Evolutionary conservation across 75 land plant species (phyloP).

Genomic region (Adiantum capillusveneris): DNA sequence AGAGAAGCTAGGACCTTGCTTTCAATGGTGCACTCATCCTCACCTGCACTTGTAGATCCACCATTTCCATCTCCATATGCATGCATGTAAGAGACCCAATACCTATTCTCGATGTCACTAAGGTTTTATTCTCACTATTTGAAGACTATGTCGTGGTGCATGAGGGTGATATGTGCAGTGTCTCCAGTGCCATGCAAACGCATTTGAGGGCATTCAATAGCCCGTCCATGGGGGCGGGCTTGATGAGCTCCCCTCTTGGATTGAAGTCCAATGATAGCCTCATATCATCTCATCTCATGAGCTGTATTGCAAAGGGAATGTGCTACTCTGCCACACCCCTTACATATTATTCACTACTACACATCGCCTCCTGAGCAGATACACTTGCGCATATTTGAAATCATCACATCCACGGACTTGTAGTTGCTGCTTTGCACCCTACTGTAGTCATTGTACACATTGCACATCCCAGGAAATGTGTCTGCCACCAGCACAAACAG

Average conservation of each 20-base stretch:
- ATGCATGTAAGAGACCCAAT: no score
- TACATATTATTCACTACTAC: constrained; percentile 14
- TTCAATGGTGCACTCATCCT: no score
- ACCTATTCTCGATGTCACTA: no score
- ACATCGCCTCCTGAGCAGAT: constrained; percentile 19
- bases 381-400: constrained; percentile 5
- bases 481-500: constrained; percentile 15
- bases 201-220: constrained; percentile 17
- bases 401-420: constrained; percentile 14
- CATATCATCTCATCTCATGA: not conserved
- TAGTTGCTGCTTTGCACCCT: constrained; percentile 11
- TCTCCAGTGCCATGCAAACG: constrained; percentile 17
- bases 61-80: no score
- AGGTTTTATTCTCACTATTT: no score
- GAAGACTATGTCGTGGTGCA: constrained; percentile 34
- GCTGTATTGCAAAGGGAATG: constrained; percentile 4
- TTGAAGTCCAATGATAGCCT: constrained; percentile 16
- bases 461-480: not conserved
- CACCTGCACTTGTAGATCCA: no score
- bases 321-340: constrained; percentile 8
- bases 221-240: constrained; percentile 10
- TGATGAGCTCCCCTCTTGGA: constrained; percentile 11
- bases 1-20: no score
- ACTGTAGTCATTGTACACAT: constrained; percentile 9
- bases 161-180: constrained; percentile 12